Evolutionary conservation across 352 stramenopile genomes (phyloP), one percentile per base, ranked within the genome.

Genomic region (Blastocystis sp.): DNA sequence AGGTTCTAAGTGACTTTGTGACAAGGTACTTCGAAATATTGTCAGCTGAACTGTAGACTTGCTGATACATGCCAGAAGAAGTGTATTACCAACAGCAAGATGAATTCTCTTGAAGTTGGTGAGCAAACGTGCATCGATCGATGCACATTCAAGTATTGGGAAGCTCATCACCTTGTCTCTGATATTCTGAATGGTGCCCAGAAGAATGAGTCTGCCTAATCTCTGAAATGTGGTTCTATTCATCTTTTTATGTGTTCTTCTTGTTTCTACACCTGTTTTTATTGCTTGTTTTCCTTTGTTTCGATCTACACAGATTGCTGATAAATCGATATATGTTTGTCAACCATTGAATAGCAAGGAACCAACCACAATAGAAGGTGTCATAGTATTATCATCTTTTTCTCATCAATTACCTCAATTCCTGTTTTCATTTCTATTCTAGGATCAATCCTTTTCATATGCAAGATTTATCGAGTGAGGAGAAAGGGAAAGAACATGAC

Each of bases 21-120:
- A 24, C 27, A 14, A 32, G 63, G 63, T 75, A n/a, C 21, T 19
- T n/a, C 1, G 4, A 52, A 4, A 24, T 51, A 19, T 29, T 6
- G 16, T 29, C 24, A 3, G 4, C 7, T 75, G 9, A 75, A 24
- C 16, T 19, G 4, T 54, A 75, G 63, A 24, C 21, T 75, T 0
- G 27, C 37, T 49, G 63, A 75, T 75, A 51, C 63, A 12, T 75
- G 63, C 63, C 63, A 75, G 35, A 16, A 75, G 63, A 75, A 75
- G 37, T 75, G 63, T 29, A 19, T 75, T 46, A 54, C 63, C 3
- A 75, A 75, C 29, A 37, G 11, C 35, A 75, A 75, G 37, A 54
- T 39, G 37, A 29, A 75, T 54, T 54, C 63, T 19, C 37, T 75
- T n/a, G 63, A 75, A 46, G 37, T 75, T 2, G 63, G 63, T 29